Evolutionary conservation across 2,329 filamentous ascomycete genomes (phyloP).

Genomic region (Fusarium xylarioides): DNA sequence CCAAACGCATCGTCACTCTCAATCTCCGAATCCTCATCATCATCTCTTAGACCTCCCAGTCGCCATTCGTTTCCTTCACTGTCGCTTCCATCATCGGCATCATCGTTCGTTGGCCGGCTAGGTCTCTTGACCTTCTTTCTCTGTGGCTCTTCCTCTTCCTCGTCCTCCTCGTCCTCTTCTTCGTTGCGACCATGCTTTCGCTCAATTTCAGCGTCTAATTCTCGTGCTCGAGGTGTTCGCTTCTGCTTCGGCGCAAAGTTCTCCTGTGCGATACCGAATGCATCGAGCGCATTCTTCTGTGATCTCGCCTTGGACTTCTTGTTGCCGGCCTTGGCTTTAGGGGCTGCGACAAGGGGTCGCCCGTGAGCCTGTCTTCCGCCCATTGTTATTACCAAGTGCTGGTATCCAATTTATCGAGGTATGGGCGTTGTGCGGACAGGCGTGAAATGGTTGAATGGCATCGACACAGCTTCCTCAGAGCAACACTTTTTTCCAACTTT

Average conservation of each 20-base stretch:
- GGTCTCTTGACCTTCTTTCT: constrained; percentile 55
- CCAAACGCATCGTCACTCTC: constrained; percentile 84
- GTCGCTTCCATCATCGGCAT: constrained; percentile 79
- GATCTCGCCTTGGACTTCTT: constrained; percentile 61
- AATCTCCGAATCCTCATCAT: constrained; percentile 71
- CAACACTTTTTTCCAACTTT: constrained; percentile 40
- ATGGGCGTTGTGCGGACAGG: constrained; percentile 30
- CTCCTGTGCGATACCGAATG: constrained; percentile 66
- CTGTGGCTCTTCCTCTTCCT: constrained; percentile 57
- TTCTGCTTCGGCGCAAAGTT: constrained; percentile 59
- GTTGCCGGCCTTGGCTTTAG: constrained; percentile 42
- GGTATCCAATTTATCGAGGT: not conserved
- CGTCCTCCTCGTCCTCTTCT: constrained; percentile 57
- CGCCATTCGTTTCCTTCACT: constrained; percentile 88
- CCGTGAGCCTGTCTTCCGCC: constrained; percentile 68
- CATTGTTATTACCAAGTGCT: constrained; percentile 51
- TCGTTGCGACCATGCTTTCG: constrained; percentile 56
- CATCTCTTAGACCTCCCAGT: constrained; percentile 68
- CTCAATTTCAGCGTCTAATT: constrained; percentile 59
- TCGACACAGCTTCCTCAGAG: not conserved
- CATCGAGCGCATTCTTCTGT: constrained; percentile 62
- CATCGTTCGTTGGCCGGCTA: constrained; percentile 53
- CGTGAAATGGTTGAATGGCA: not conserved
- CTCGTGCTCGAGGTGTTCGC: constrained; percentile 60
- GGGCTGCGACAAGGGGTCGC: constrained; percentile 56